Evolutionary conservation across 768 basidiomycete species (phyloP), one percentile per base, ranked within the genome.

Genomic region (Tylopilus intermedius): DNA sequence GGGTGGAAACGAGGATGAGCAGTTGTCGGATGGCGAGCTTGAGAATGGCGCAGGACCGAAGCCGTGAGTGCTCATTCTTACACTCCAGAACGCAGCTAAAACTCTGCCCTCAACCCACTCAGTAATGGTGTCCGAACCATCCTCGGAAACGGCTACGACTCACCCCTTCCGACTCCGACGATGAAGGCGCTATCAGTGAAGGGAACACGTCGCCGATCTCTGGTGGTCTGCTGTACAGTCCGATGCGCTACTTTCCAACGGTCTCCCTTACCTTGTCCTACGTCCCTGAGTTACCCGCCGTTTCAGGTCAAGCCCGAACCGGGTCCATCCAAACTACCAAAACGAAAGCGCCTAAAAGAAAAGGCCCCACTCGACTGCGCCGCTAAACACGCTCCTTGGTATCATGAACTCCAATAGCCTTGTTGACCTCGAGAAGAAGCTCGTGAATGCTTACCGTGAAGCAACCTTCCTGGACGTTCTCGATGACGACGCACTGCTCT

Each of bases 341-440:
- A 58, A 41, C 67, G 57, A 48, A 67, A 66, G 57, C 56, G 58
- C 50, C 54, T 58, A 63, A 54, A 18, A 66, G 62, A 59, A 60
- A 24, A 60, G 42, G 38, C 40, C 9, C 13, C 59, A 39, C 35
- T 54, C 52, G 42, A 57, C 49, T 35, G 59, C 63, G 15, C 47
- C 67, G 61, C 63, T 73, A 65, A 62, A 76, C 45, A 76, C 84
- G 1, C 68, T 92, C 18, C 72, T 90, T n/a, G 71, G 70, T 14
- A 60, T 83, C 49, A 90, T 92, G 83, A 90, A 87, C 64, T 73
- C 73, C 47, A 92, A 92, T 62, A 81, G 91, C 45, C 71, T 98
- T 21, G 62, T 68, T 2, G 94, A 94, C 42, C 72, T 94, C 47
- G 88, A 91, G 72, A 87, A 88, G 78, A 95, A 93, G 72, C 79